phyloP scores from a whole-genome alignment of 164 flowering plant species.

The Stephania japonica region DNA sequence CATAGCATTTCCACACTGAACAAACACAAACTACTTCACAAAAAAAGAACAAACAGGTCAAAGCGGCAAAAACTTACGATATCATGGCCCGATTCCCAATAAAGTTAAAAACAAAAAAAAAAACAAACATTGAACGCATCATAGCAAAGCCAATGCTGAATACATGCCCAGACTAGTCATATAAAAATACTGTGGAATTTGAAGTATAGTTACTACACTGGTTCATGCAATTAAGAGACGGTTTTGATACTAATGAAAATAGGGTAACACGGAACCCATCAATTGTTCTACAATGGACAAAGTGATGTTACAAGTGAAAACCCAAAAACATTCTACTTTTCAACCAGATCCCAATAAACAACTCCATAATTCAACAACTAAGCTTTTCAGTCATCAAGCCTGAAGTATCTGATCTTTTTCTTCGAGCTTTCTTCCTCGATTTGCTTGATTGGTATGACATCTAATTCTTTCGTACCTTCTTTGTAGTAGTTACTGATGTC shows the following conservation, averaged over 20 bases:
- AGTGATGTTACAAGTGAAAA: neutral
- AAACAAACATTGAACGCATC: too few relatives aligned
- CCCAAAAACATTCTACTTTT: neutral
- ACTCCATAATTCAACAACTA: neutral
- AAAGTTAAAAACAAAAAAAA: too few relatives aligned
- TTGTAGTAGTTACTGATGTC: conserved; percentile 23
- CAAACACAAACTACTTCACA: too few relatives aligned
- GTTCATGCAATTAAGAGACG: neutral
- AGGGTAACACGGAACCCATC: neutral
- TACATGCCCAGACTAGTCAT: too few relatives aligned
- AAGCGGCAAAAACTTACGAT: too few relatives aligned
- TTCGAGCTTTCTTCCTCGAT: conserved; percentile 12
- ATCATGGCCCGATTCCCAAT: too few relatives aligned
- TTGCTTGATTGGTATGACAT: conserved; percentile 11
- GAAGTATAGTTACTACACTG: neutral
- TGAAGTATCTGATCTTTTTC: conserved; percentile 13
- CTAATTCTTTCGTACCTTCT: conserved; percentile 21
- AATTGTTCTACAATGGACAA: neutral
- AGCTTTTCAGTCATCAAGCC: conserved; percentile 8
- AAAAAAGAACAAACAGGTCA: too few relatives aligned
- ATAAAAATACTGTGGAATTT: neutral
- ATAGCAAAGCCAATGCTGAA: too few relatives aligned
- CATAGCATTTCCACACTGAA: too few relatives aligned
- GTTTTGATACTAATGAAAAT: neutral
- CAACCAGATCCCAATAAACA: neutral